Base-by-base conservation (phyloP, 495 filamentous ascomycete species). In the Tuber brumale region DNA sequence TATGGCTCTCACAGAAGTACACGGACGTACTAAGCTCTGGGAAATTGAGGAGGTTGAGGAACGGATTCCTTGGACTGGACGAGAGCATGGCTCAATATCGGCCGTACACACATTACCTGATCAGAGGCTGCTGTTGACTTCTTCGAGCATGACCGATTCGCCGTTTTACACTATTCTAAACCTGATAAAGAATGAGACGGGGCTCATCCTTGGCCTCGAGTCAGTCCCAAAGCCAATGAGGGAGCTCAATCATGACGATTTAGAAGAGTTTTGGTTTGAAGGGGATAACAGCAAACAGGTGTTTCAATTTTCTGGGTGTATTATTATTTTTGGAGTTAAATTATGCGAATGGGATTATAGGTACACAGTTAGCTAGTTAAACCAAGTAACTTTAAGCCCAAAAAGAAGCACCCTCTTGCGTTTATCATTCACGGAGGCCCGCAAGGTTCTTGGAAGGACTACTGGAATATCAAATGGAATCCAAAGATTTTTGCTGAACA, bases 391-490 rank as follows among this genome's bases (percentile, higher is more conserved):
- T 97, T 95, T 81, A 88, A 93, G 77, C 84, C 88, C 19, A 39
- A 45, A 21, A 87, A 92, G 82, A 92, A 90, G 77, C 97, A 97
- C 81, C 93, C 94, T 0, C 84, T 97, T 35, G 90, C 90, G 2
- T 93, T 93, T 77, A 79, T 96, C 43, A 92, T 97, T 51, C 94
- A 97, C 78, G 94, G 94, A 72, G 94, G 94, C 0, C 94, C 94
- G 0, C 93, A 97, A 82, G 89, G 91, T 23, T 90, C 92, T 2
- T 97, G 93, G 93, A 87, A 85, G 21, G 92, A 97, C 79, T 84
- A 88, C 39, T 97, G 94, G 94, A 91, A 88, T 77, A 95, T 92
- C 0, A 87, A 93, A 31, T 97, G 94, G 94, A 97, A 97, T 78
- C 93, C 91, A 0, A 92, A 92, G 18, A 87, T 96, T 19, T 97